Percentiles rank a stretch among this genome's conserved stretches.
These are phyloP conservation scores for Odontarrhena argentea DNA, from an alignment of 345 rosid genomes.

Conservation along the genomic window DNA sequence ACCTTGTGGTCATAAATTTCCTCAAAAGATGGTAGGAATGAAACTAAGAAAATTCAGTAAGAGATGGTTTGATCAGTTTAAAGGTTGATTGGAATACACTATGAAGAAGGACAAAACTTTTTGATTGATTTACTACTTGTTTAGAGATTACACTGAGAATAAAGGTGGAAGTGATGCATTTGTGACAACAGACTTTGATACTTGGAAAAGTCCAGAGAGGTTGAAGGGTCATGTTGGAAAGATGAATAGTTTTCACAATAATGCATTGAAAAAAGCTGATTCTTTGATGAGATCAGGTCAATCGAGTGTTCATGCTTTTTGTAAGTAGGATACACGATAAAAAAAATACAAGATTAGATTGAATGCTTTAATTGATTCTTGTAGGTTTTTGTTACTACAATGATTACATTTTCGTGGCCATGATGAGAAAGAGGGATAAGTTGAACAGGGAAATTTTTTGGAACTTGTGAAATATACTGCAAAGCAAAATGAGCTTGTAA, in stretches of 20 bases:
- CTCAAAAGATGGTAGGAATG: neutral
- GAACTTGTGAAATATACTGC: too few relatives aligned
- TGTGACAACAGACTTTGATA: neutral
- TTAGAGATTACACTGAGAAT: neutral
- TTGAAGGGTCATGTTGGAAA: neutral
- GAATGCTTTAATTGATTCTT: too few relatives aligned
- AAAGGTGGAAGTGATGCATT: neutral
- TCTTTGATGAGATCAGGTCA: too few relatives aligned
- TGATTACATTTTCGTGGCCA: neutral
- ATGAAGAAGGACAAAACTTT: neutral
- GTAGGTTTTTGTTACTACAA: neutral
- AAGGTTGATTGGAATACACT: neutral
- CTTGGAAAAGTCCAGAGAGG: neutral
- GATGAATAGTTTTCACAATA: neutral
- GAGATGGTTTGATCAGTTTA: neutral
- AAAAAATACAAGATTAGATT: too few relatives aligned
- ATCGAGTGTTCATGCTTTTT: too few relatives aligned
- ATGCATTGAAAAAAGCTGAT: too few relatives aligned
- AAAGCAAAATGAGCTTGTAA: too few relatives aligned
- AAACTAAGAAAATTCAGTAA: neutral
- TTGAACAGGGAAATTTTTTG: neutral
- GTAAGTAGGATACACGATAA: too few relatives aligned
- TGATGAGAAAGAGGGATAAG: neutral
- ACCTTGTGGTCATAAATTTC: neutral
- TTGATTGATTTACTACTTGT: neutral